Conservation (phyloP, 805 yeast genomes). For the Candida mattraensis region DNA sequence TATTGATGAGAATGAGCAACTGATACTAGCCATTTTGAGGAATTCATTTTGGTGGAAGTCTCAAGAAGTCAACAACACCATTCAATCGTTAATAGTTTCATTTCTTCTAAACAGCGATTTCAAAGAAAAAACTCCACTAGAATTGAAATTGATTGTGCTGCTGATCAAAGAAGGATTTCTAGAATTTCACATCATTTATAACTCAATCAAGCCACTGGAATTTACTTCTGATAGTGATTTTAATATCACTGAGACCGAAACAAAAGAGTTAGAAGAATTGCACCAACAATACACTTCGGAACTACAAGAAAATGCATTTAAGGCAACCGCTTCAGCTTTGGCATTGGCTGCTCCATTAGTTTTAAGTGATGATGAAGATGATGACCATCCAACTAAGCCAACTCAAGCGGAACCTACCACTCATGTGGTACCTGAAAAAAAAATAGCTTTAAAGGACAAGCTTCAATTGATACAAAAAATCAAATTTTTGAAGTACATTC, state of each 20-base stretch:
- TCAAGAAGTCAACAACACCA: conserved; percentile 13
- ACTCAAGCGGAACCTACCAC: conserved; percentile 1
- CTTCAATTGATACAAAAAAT: conserved; percentile 36
- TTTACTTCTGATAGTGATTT: conserved; percentile 21
- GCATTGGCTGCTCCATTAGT: conserved; percentile 85
- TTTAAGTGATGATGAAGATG: conserved; percentile 61
- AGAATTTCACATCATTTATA: conserved; percentile 60
- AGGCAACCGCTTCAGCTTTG: conserved; percentile 72
- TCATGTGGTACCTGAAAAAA: conserved; percentile 2
- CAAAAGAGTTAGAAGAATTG: conserved; percentile 39
- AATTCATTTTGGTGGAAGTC: conserved; percentile 62
- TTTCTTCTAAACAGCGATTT: conserved; percentile 40
- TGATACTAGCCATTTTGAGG: conserved; percentile 50
- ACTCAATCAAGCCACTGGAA: conserved; percentile 51
- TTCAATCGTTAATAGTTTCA: conserved; percentile 24
- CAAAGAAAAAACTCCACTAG: conserved; percentile 28
- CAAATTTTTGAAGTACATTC: conserved; percentile 49
- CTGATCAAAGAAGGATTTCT: conserved; percentile 67
- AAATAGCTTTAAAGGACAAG: conserved; percentile 15
- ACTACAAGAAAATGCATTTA: conserved; percentile 53
- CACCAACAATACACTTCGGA: conserved; percentile 46
- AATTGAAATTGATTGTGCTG: conserved; percentile 42
- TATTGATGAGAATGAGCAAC: conserved; percentile 43
- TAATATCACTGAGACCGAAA: conserved; percentile 11
- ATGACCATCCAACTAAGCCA: conserved; percentile 15